Base-by-base conservation (phyloP, 345 rosid genomes). In the Viola odorata region DNA sequence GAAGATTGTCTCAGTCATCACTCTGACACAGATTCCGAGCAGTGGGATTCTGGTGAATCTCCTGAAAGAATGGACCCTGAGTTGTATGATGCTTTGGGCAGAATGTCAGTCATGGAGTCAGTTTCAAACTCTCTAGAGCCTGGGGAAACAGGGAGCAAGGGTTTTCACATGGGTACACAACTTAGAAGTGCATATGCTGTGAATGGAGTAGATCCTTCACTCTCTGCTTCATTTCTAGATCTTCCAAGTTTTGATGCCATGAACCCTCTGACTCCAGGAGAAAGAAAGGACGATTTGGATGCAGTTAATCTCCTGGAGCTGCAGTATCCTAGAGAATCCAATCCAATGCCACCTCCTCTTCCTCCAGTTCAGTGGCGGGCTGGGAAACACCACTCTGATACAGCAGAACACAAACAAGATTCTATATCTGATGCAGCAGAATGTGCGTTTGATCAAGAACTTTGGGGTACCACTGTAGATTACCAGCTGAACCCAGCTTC, bases 281-380 rank as follows among this genome's bases (percentile, higher is more conserved):
- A 67, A 68, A 36, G 60, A 56, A 58, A 64, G 12, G 50, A 62
- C 42, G 60, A 66, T 60, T 51, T 39, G 55, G 69, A 58, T 63
- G 53, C 54, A 50, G 63, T 38, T 10, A 63, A 57, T 71, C 50
- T 53, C 41, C 48, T 69, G 12, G 69, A 81, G 55, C 65, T 62
- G 58, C 80, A 78, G 47, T 67, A 52, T 62, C 59, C 67, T 45
- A 48, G 11, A 15, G 85, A 82, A 40, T 55, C 75, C 57, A 69
- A 64, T 32, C 86, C 88, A 15, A 61, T 69, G 37, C 85, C 94
- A 50, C 96, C 97, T 4, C 89, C 95, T 16, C 84, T 76, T 45
- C 97, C 97, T 58, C 96, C 95, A 40, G 64, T 63, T n/a, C 83
- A 88, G 67, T 85, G 97, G 95, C 47, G 73, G 77, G 70, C 66